phyloP scores from a whole-genome alignment of 164 flowering plant genomes.

The Annona squamosa region DNA sequence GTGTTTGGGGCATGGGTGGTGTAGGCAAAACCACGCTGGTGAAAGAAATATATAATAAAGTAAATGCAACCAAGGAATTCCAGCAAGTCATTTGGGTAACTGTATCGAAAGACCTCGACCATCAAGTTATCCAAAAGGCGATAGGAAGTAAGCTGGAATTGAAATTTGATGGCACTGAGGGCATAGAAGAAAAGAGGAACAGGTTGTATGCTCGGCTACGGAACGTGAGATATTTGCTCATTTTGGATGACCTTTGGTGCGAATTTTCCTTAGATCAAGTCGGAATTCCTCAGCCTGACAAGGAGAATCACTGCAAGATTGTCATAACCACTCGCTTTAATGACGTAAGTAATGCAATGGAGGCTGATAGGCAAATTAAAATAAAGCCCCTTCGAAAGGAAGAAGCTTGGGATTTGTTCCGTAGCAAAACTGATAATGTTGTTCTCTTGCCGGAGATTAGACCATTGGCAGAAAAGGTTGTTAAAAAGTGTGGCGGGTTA shows the following conservation, averaged over 20 bases:
- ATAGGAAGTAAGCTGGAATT: not conserved
- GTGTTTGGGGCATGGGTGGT: constrained; percentile 4
- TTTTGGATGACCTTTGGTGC: not conserved
- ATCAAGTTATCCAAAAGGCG: not conserved
- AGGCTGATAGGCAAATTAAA: not conserved
- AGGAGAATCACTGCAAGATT: not conserved
- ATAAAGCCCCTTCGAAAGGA: not conserved
- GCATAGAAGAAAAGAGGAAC: not conserved
- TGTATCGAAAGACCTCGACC: not conserved
- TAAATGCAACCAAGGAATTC: not conserved
- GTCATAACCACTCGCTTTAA: not conserved
- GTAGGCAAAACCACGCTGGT: constrained; percentile 2
- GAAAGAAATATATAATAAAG: not conserved
- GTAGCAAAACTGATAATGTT: not conserved
- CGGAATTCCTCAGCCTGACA: constrained; percentile 6
- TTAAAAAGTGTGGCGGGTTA: constrained; percentile 3
- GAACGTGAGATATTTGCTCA: not conserved
- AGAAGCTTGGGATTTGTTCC: constrained; percentile 5
- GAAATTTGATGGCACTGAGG: not conserved
- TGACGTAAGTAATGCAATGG: not conserved
- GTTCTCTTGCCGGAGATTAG: not conserved
- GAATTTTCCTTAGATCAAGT: too few species aligned
- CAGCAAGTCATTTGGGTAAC: not conserved
- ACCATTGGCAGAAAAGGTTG: not conserved
- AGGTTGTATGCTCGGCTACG: too few species aligned